phyloP scores from a whole-genome alignment of 2,329 filamentous ascomycete genomes.

The Neonectria ditissima region DNA sequence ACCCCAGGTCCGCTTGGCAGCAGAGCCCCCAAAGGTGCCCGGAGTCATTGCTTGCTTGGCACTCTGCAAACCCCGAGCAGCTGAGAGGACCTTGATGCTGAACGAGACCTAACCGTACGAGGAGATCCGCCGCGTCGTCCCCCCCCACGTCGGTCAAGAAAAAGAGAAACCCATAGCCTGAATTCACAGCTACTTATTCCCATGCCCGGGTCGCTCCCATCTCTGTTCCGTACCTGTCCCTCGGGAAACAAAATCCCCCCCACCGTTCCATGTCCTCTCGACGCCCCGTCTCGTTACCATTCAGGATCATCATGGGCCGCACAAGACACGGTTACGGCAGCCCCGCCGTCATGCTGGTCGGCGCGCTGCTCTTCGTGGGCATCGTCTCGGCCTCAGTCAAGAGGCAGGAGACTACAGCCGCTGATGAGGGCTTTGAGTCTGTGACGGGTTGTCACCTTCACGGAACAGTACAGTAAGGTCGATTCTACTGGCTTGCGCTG shows the following conservation, averaged over 20 bases:
- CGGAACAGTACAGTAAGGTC: conserved; percentile 38
- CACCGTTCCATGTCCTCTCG: conserved; percentile 17
- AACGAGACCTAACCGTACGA: conserved; percentile 14
- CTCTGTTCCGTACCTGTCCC: not conserved
- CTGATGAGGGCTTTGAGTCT: conserved; percentile 29
- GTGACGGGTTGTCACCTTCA: conserved; percentile 41
- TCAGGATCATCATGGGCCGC: conserved; percentile 31
- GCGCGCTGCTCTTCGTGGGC: conserved; percentile 29
- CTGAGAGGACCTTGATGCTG: conserved; percentile 27
- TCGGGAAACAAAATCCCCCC: not conserved
- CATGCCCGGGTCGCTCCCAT: not conserved
- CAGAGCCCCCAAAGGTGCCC: not conserved
- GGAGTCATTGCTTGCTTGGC: conserved; percentile 14
- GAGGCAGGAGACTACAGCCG: conserved; percentile 33
- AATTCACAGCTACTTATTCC: too few species aligned
- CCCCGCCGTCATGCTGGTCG: conserved; percentile 20
- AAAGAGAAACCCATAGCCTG: too few species aligned
- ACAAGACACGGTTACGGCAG: conserved; percentile 26
- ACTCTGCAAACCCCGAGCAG: conserved; percentile 2
- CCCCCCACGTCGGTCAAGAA: conserved; percentile 11
- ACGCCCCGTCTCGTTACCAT: conserved; percentile 1
- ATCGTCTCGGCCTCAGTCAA: conserved; percentile 39
- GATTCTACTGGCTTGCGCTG: too few species aligned
- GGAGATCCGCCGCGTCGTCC: not conserved
- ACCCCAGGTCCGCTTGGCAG: not conserved